Evolutionary conservation across 2,329 filamentous ascomycete species (phyloP).

Genomic region (Zymoseptoria ardabiliae): DNA sequence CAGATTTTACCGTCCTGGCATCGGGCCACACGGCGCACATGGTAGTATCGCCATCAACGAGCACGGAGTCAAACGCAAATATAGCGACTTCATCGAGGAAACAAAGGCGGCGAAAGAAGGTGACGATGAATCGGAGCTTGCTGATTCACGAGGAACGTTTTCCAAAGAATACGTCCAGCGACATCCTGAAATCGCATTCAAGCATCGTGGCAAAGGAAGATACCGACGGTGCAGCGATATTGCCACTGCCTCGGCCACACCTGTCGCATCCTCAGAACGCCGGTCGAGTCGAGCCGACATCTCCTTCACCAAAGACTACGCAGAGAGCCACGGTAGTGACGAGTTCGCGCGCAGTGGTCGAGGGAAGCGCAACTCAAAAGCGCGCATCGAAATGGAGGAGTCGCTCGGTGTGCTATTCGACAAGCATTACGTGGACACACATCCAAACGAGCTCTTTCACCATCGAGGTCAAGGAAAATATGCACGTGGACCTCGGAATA

Average conservation of each 20-base stretch:
- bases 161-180: constrained; percentile 11
- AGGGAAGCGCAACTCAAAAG: constrained; percentile 11
- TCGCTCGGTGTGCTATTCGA: constrained; percentile 12
- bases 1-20: constrained; percentile 25
- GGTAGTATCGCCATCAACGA: constrained; percentile 14
- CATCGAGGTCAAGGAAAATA: constrained; percentile 22
- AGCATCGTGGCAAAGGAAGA: constrained; percentile 18
- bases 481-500: constrained; percentile 12
- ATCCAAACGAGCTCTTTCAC: constrained; percentile 22
- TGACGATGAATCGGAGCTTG: background rate
- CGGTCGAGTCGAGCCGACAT: constrained; percentile 16
- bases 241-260: constrained; percentile 5
- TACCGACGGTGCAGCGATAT: constrained; percentile 14
- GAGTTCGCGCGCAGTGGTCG: constrained; percentile 12
- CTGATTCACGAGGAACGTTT: background rate
- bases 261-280: constrained; percentile 14
- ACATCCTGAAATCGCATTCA: constrained; percentile 16
- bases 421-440: constrained; percentile 19
- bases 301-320: constrained; percentile 10
- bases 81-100: background rate
- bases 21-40: constrained; percentile 16
- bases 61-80: constrained; percentile 6
- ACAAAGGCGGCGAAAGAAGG: constrained; percentile 4
- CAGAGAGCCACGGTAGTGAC: constrained; percentile 10
- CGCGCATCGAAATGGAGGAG: constrained; percentile 2